Percentiles rank a stretch among this genome's conserved stretches.
These are phyloP conservation scores for Aspergillus ustus DNA, from an alignment of 2,329 filamentous ascomycete species.

Conservation along the genomic window DNA sequence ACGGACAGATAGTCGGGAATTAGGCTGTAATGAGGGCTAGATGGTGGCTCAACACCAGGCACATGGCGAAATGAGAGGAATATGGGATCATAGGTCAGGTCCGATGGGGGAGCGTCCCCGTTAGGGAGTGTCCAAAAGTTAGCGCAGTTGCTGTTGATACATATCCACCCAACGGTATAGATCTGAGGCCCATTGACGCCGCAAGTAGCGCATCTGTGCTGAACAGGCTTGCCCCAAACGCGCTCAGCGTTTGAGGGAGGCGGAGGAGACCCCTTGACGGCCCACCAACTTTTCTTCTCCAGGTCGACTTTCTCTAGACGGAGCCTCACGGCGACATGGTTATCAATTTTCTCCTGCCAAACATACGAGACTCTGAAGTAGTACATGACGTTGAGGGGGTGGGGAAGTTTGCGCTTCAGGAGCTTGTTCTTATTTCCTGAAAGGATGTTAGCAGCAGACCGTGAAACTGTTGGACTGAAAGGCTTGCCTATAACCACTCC, in stretches of 20 bases:
- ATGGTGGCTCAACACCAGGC: slow-evolving; percentile 44
- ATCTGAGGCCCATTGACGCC: slow-evolving; percentile 35
- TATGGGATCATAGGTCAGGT: slow-evolving; percentile 55
- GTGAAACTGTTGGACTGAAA: neutral
- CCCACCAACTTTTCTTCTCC: slow-evolving; percentile 63
- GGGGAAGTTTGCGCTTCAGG: slow-evolving; percentile 56
- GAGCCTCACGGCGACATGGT: slow-evolving; percentile 57
- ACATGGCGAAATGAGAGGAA: slow-evolving; percentile 62
- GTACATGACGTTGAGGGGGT: slow-evolving; percentile 69
- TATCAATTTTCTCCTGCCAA: slow-evolving; percentile 64
- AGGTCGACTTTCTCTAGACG: slow-evolving; percentile 68
- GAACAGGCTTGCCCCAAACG: slow-evolving; percentile 30
- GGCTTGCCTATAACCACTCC: slow-evolving; percentile 59
- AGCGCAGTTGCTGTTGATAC: slow-evolving; percentile 57
- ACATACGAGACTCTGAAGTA: slow-evolving; percentile 71
- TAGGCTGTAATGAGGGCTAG: slow-evolving; percentile 40
- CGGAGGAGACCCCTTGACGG: slow-evolving; percentile 38
- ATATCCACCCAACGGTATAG: slow-evolving; percentile 61
- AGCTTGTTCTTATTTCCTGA: slow-evolving; percentile 57
- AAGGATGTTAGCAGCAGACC: neutral
- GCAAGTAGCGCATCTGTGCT: slow-evolving; percentile 49
- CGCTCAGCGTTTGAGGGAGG: slow-evolving; percentile 35
- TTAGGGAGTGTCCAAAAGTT: slow-evolving; percentile 59
- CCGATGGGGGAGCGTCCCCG: slow-evolving; percentile 32
- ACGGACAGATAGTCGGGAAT: slow-evolving; percentile 47